Base-by-base conservation (phyloP, 1,284 basidiomycete species). In the Fistulina hepatica region DNA sequence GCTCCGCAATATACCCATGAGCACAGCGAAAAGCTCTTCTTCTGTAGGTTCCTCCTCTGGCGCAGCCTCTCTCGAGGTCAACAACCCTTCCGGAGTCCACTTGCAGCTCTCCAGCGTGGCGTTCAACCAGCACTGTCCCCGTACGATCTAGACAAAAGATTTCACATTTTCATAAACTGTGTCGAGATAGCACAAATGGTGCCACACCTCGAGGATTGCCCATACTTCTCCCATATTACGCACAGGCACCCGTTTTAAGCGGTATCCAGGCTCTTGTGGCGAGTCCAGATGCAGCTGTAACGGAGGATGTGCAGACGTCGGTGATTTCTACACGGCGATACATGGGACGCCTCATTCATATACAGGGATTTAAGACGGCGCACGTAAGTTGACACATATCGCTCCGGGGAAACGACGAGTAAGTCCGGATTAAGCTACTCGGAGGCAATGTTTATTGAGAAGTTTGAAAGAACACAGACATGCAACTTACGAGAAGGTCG, bases 91-190 rank as follows among this genome's bases (percentile, higher is more conserved):
- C 6, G 71, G 63, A 12, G 57, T 53, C 81, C 81, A 85, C 9
- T 69, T 55, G 26, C 69, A 71, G 30, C 67, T 64, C 6, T 60
- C 49, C 16, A 85, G 54, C 13, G 67, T 65, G 48, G 78, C 78
- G 51, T 85, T 85, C 12, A 85, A 52, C 81, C 81, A 85, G 48
- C 77, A 81, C 56, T 85, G 81, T 43, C 83, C 81, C 42, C 69
- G 67, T 2, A 84, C 78, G 47, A 85, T 70, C 80, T 83, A 38
- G 21, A 6, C n/a, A n/a, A n/a, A n/a, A n/a, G n/a, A n/a, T n/a
- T n/a, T 13, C 5, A 26, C 5, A 15, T 19, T 22, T 40, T 36
- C 2, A 44, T 33, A 4, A n/a, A 21, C 21, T 22, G 25, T 13
- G 13, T 34, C 35, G 22, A 15, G 33, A 40, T 2, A 28, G 16